Base-by-base conservation (phyloP, 2,329 filamentous ascomycete species). In the Fusarium globosum region DNA sequence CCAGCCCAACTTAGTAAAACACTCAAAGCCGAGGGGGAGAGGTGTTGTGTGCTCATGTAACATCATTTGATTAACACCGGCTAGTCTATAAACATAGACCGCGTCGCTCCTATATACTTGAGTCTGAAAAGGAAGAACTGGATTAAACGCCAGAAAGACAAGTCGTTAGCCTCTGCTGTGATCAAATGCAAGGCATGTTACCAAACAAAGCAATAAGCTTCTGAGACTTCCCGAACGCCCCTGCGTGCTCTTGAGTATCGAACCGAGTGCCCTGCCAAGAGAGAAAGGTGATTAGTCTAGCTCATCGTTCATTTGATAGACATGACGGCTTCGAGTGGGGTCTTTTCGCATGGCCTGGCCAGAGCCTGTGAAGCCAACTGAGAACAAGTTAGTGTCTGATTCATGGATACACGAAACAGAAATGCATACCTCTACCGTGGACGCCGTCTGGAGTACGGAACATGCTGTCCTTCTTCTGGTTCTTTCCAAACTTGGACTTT, bases 291-390 rank as follows among this genome's bases (percentile, higher is more conserved):
- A 76, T 89, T 87, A 91, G 84, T 93, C 92, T 79, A 93, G 86
- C 67, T 95, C 93, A 62, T 93, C 92, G 78, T 89, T 91, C 76
- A 91, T 88, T 82, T 96, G 91, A 82, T 97, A 97, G 75, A 96
- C 92, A 80, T 97, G 94, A 78, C 94, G 92, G 81, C 89, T 92
- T 79, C 95, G 89, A 71, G 92, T 91, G 53, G 91, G 90, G 80
- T 98, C 96, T 83, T 97, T 98, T 77, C 95, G 93, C 96, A 98
- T 98, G 75, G 93, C 89, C 83, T 97, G 94, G 68, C 96, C 96
- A 61, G 95, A 98, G 71, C 96, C 96, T 14, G 94, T 97, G 80
- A 99, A 98, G 39, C 96, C 96, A 79, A 99, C 96, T 98, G 75
- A 12, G 53, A 26, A 21, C 10, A n/a, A 20, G 68, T 80, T 65